Base-by-base conservation (phyloP, 495 filamentous ascomycete genomes). In the Glutinoglossum americanum region DNA sequence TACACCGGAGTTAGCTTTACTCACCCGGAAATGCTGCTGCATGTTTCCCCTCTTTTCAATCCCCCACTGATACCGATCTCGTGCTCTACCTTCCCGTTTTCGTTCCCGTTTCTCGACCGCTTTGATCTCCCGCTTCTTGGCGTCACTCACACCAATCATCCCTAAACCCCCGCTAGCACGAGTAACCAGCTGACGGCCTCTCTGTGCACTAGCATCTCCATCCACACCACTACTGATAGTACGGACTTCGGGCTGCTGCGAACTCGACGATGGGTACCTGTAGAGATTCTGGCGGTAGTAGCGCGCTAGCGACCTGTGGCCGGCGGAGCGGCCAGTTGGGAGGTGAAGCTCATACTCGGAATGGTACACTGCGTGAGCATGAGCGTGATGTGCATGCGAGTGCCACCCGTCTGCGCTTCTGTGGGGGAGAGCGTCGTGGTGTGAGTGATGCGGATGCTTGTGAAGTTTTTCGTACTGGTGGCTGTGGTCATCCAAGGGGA, bases 261-360 rank as follows among this genome's bases (percentile, higher is more conserved):
- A 64, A n/a, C 70, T 66, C 6, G 23, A 23, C 19, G 81, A 77
- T 3, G 85, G 86, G 70, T 93, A 78, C 67, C 74, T 83, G 72
- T 86, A 83, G 35, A 97, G 73, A 69, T 97, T 96, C 71, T 98
- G 92, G 54, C 87, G 84, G 69, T 80, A 98, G 69, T 94, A 96
- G 55, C 75, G 77, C 60, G 83, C 80, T 17, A 94, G 72, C 8
- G 85, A 89, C 56, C 92, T 80, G 67, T 97, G 93, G 45, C 92
- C 92, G 37, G 88, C 89, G n/a, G 83, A 83, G 57, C 82, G 79
- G 33, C 92, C 92, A 19, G 83, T 85, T 2, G 90, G 90, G n/a
- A 98, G 79, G 65, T 97, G 87, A 19, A 98, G 76, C 68, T 97
- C 93, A 64, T 84, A 87, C 27, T 97, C 92, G 59, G 87, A 83